These are phyloP conservation scores for Wickerhamomyces tratensis DNA, from an alignment of 805 yeast genomes.

Conservation along the genomic window DNA sequence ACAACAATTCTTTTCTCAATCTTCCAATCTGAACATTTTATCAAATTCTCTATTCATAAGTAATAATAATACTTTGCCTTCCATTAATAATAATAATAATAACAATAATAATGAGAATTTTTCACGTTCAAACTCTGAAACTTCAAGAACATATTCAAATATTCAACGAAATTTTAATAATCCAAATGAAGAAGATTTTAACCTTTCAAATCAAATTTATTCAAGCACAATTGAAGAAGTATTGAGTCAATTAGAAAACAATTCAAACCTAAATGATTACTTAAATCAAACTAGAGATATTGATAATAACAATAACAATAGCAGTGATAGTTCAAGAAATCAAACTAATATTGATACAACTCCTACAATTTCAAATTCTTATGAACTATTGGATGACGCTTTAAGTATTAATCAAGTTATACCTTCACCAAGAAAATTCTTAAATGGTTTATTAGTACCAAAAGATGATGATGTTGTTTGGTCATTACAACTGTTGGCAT, in stretches of 20 bases:
- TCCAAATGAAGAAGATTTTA: too few relatives aligned
- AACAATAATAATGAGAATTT: too few relatives aligned
- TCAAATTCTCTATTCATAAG: too few relatives aligned
- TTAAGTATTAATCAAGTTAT: conserved; percentile 15
- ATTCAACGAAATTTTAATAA: too few relatives aligned
- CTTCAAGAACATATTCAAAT: too few relatives aligned
- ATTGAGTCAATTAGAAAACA: conserved; percentile 1
- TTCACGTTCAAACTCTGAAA: too few relatives aligned
- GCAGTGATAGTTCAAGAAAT: background rate
- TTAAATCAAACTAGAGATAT: background rate
- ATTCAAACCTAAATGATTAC: conserved; percentile 8
- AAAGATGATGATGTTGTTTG: conserved; percentile 90
- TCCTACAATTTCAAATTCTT: background rate
- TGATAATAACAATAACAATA: background rate
- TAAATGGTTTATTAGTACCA: conserved; percentile 73
- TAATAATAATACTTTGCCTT: too few relatives aligned
- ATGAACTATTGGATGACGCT: background rate
- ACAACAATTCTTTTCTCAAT: too few relatives aligned
- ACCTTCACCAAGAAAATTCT: conserved; percentile 41
- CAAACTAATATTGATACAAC: background rate
- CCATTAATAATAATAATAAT: too few relatives aligned
- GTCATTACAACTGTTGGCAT: conserved; percentile 87
- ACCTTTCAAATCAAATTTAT: too few relatives aligned
- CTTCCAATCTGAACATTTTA: too few relatives aligned
- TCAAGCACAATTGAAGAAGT: background rate